Base-by-base conservation (phyloP, 139 green algal species). In the Spirogloea muscicola region DNA sequence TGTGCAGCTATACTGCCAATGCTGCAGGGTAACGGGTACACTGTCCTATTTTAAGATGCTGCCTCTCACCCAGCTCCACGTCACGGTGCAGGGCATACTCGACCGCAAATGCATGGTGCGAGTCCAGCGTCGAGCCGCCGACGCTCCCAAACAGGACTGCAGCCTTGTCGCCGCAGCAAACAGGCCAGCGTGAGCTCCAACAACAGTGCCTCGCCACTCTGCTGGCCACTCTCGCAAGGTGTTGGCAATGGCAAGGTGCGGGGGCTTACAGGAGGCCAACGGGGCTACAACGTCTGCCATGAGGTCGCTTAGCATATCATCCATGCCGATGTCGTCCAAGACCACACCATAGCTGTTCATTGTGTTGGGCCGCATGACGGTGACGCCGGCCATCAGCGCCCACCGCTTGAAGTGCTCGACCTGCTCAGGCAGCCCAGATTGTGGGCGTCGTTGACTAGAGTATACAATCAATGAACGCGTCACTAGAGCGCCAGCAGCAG, bases 271-370 rank as follows among this genome's bases (percentile, higher is more conserved):
- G n/a, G n/a, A n/a, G n/a, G n/a, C 27, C 25, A 68, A 31, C 4
- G 59, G 59, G 5, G 59, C 43, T 31, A 68, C 42, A 6, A 51
- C 29, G 13, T 34, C 33, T 34, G 33, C 29, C 59, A 68, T 68
- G 10, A 68, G 59, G 6, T 68, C 59, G 5, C 29, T 37, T 27
- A 68, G 59, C 25, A 68, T 34, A 5, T 21, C 25, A 5, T 68
- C 59, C 25, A 68, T 34, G 18, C 59, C 59, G 4, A 68, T 29
- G 59, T 68, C 59, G 43, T 68, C 59, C 3, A 68, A 36, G 5
- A 68, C 59, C 10, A 36, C 59, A 31, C 59, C 59, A 38, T 68
- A 68, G 59, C 48, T 68, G 27, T 68, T 68, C 59, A 68, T 68
- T 37, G 59, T 68, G 43, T 68, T 68, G 41, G 59, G 59, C 18